Evolutionary conservation across 371 early-diverging fungal genomes (phyloP), one percentile per base, ranked within the genome.

Genomic region (Mortierella sp.): DNA sequence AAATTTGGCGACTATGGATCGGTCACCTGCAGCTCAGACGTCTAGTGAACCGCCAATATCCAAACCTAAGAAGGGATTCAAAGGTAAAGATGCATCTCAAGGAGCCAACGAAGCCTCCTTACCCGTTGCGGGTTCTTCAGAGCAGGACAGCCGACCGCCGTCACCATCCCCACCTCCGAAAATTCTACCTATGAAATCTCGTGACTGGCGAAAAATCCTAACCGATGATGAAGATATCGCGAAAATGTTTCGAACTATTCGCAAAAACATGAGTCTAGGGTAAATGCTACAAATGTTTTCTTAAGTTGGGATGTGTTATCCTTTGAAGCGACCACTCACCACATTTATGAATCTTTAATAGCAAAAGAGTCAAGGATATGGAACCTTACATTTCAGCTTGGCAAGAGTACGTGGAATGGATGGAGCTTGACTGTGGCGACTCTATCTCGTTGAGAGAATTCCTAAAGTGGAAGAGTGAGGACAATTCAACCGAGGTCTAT

Each of bases 381-480:
- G 76, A 70, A 47, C 70, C 79, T 0, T 70, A 40, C 8, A 4
- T 74, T 4, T 79, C 79, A 3, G 65, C 62, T 28, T 76, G 58
- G 55, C 81, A 75, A 9, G 81, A 81, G 57, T 81, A 75, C 36
- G 57, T 62, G 2, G 81, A 81, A 33, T 75, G 76, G 76, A 65
- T 79, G 24, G 79, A 70, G 47, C 50, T 79, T 48, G 79, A 74
- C 38, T 52, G 74, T 24, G 66, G 64, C 10, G 66, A 58, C n/a
- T 52, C 63, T 10, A 40, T 70, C 6, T 62, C 58, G 0, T 33
- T 79, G 58, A 19, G 19, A 8, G 67, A 63, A 9, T 70, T 83
- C 43, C 48, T 77, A 47, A 40, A 21, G 9, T 71, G 72, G 74
- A 69, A 70, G 58, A 65, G 63, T 28, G 62, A 57, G 47, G 83